Evolutionary conservation across 2,329 filamentous ascomycete genomes (phyloP).

Genomic region (Cercospora canescens): DNA sequence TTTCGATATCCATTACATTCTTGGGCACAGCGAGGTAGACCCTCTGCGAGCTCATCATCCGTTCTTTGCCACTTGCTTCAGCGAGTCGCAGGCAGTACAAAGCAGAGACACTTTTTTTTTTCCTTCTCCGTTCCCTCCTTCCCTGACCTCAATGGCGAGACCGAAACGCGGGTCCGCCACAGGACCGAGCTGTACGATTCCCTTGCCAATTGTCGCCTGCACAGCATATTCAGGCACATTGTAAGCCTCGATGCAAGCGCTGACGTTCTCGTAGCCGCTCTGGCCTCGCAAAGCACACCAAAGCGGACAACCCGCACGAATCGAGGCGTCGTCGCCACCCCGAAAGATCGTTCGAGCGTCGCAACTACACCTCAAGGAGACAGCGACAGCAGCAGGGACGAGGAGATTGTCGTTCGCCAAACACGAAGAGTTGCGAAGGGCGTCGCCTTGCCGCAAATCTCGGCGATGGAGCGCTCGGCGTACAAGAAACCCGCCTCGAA

Average conservation of each 20-base stretch:
- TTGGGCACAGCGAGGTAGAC: neutral
- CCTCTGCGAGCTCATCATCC: neutral
- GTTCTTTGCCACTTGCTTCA: neutral
- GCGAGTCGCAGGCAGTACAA: neutral
- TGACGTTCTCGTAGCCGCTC: neutral
- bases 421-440: slow-evolving; percentile 17
- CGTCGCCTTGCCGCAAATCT: slow-evolving; percentile 20
- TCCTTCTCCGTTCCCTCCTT: neutral
- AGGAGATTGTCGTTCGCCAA: neutral
- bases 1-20: neutral
- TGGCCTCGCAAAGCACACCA: neutral
- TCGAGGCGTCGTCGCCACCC: slow-evolving; percentile 1
- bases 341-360: neutral
- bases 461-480: slow-evolving; percentile 20
- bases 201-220: neutral
- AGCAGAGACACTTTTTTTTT: neutral
- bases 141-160: slow-evolving; percentile 4
- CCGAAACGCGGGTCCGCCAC: neutral
- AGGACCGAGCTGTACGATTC: slow-evolving; percentile 4
- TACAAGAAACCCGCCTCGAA: slow-evolving; percentile 21
- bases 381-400: neutral
- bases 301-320: neutral
- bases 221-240: neutral
- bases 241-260: neutral
- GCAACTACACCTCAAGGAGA: neutral